Base-by-base conservation (phyloP, 257 asterid genomes). In the Lavandula angustifolia region DNA sequence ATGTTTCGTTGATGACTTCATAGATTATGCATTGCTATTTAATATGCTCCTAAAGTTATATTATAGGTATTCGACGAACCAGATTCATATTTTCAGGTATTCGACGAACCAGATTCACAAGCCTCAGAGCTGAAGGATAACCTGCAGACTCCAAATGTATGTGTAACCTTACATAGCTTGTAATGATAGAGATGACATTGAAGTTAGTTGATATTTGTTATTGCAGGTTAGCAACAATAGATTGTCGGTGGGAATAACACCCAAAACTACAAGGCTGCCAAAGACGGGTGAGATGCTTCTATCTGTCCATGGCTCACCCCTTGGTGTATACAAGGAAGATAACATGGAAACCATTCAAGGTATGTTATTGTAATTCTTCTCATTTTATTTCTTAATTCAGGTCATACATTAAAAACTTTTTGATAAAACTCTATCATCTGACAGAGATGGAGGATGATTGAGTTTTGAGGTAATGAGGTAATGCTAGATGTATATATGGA, bases 321-420 rank as follows among this genome's bases (percentile, higher is more conserved):
- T 92, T 9, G 98, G 96, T 64, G 89, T 92, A 60, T 89, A 59
- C 27, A 85, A 85, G 81, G 95, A 88, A 81, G 98, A 89, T 62
- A 88, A 81, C 84, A 87, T 92, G 96, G 96, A 92, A 80, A 83
- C 96, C 1, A 89, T 92, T 74, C 82, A 79, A 68, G 98, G 98
- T 89, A 75, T 3, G 40, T 12, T 16, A n/a, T n/a, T n/a, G n/a
- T n/a, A n/a, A n/a, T n/a, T n/a, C n/a, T n/a, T n/a, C n/a, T n/a
- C n/a, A n/a, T n/a, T n/a, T n/a, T n/a, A 3, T 12, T 8, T 4
- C 46, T 40, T 7, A 40, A 40, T 9, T 37, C 41, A 40, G 46
- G 9, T 11, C 46, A 40, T 8, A 40, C 10, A 8, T 40, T 11
- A 9, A 8, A 40, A 22, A 22, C 11, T 2, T 57, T 16, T 22